A percentile compares a stretch with the other conserved stretches of the same genome.
Evolutionary conservation across 768 basidiomycete species (phyloP).

Genomic region (Thelephora aurantiotincta): DNA sequence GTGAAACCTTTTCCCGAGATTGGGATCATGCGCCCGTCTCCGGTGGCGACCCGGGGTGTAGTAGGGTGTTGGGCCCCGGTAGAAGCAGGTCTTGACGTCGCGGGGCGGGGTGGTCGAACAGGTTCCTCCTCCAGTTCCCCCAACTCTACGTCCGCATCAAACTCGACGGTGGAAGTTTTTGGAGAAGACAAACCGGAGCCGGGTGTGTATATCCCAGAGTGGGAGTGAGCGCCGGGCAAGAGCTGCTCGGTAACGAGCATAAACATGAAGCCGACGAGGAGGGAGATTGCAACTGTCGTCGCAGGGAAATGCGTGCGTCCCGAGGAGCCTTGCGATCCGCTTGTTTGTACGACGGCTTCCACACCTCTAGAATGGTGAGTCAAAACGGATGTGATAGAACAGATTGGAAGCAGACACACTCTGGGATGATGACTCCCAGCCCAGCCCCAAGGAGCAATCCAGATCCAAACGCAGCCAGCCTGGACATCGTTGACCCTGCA

Average conservation of each 20-base stretch:
- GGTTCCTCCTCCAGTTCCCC: slow-evolving; percentile 39
- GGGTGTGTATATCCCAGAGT: slow-evolving; percentile 12
- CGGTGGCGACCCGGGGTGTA: slow-evolving; percentile 6
- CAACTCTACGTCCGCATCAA: slow-evolving; percentile 51
- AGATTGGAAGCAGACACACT: slow-evolving; percentile 38
- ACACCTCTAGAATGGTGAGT: slow-evolving; percentile 40
- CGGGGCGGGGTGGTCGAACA: slow-evolving; percentile 5
- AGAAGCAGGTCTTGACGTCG: slow-evolving; percentile 4
- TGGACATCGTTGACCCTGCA: slow-evolving; percentile 26
- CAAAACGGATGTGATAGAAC: neutral
- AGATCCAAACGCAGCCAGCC: slow-evolving; percentile 49
- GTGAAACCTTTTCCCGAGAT: slow-evolving; percentile 13
- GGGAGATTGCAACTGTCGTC: slow-evolving; percentile 42
- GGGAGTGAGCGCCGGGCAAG: slow-evolving; percentile 28
- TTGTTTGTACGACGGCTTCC: slow-evolving; percentile 32
- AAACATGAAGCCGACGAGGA: slow-evolving; percentile 45
- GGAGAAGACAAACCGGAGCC: slow-evolving; percentile 8
- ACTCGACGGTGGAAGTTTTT: slow-evolving; percentile 13
- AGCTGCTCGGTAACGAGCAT: slow-evolving; percentile 62
- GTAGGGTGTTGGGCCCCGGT: slow-evolving; percentile 1
- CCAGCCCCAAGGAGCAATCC: slow-evolving; percentile 85
- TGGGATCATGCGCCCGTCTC: slow-evolving; percentile 7
- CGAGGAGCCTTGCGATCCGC: slow-evolving; percentile 11
- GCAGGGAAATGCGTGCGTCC: slow-evolving; percentile 25
- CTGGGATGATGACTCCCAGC: slow-evolving; percentile 84